Percentiles rank a stretch among this genome's conserved stretches.
Conservation (phyloP, 2,329 filamentous ascomycete genomes). For the Phialocephala sp. region DNA sequence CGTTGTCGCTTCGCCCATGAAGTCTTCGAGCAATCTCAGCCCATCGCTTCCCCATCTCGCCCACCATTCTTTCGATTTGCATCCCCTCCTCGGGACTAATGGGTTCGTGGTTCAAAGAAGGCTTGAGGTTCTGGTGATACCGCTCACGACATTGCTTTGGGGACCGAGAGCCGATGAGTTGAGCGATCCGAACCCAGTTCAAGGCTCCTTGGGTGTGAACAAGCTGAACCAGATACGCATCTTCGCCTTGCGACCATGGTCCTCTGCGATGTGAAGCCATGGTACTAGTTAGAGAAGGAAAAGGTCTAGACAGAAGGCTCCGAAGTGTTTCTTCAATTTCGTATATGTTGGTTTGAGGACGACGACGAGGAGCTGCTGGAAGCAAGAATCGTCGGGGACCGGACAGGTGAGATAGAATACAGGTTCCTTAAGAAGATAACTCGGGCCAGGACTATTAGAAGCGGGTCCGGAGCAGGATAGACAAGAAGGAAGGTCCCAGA, state of each 20-base stretch:
- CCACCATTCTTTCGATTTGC: constrained; percentile 78
- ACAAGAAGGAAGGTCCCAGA: neutral
- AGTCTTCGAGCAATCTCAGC: constrained; percentile 87
- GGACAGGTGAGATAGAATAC: constrained; percentile 15
- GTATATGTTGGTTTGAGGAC: neutral
- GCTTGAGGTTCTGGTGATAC: constrained; percentile 92
- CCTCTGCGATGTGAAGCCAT: constrained; percentile 67
- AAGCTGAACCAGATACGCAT: constrained; percentile 71
- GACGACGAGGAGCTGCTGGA: constrained; percentile 5
- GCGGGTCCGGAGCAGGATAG: neutral
- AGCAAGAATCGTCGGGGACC: constrained; percentile 21
- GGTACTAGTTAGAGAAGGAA: neutral
- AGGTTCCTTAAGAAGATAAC: constrained; percentile 14
- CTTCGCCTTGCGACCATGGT: constrained; percentile 83
- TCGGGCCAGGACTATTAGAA: neutral
- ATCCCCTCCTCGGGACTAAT: constrained; percentile 74
- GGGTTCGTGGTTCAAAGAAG: constrained; percentile 72
- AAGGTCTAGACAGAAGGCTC: neutral
- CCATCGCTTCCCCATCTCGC: constrained; percentile 84
- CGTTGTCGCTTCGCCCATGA: constrained; percentile 88
- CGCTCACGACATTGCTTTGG: constrained; percentile 96
- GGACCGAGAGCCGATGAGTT: constrained; percentile 75
- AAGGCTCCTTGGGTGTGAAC: constrained; percentile 74
- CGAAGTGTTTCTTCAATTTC: neutral
- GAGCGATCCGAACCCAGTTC: constrained; percentile 90